phyloP scores from a whole-genome alignment of 2,329 filamentous ascomycete genomes.

The Aspergillus pseudonomiae region DNA sequence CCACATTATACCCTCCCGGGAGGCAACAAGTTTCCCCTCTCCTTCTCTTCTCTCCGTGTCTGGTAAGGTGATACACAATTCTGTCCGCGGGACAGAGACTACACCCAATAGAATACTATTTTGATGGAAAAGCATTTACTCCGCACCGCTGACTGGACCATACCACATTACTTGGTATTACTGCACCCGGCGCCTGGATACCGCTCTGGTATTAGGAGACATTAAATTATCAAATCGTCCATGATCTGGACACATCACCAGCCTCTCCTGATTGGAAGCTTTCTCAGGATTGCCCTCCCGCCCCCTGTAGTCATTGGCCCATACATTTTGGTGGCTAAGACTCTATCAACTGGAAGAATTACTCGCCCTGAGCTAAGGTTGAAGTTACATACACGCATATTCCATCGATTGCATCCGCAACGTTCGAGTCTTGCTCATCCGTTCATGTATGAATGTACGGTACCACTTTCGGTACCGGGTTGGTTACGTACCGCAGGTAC shows the following conservation, averaged over 20 bases:
- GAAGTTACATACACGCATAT: neutral
- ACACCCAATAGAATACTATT: neutral
- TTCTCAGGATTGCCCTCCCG: neutral
- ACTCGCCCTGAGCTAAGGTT: neutral
- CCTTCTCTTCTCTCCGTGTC: neutral
- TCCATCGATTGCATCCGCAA: neutral
- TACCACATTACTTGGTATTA: conserved; percentile 8
- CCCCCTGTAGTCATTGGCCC: conserved; percentile 3
- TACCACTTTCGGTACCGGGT: neutral
- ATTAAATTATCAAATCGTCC: neutral
- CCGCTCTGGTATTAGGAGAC: neutral
- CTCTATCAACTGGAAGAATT: neutral
- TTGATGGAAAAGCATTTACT: neutral
- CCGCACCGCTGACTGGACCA: neutral
- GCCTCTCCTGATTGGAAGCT: conserved; percentile 10
- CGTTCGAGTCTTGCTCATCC: neutral
- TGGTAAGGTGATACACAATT: conserved; percentile 3
- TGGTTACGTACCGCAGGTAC: conserved; percentile 12
- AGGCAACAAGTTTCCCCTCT: neutral
- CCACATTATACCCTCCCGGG: neutral
- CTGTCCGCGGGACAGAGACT: neutral
- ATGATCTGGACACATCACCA: conserved; percentile 5
- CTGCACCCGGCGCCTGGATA: conserved; percentile 3
- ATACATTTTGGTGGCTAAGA: conserved; percentile 9
- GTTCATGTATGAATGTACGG: neutral